Evolutionary conservation across 352 stramenopile species (phyloP).

Genomic region (Phytophthora foliorum): DNA sequence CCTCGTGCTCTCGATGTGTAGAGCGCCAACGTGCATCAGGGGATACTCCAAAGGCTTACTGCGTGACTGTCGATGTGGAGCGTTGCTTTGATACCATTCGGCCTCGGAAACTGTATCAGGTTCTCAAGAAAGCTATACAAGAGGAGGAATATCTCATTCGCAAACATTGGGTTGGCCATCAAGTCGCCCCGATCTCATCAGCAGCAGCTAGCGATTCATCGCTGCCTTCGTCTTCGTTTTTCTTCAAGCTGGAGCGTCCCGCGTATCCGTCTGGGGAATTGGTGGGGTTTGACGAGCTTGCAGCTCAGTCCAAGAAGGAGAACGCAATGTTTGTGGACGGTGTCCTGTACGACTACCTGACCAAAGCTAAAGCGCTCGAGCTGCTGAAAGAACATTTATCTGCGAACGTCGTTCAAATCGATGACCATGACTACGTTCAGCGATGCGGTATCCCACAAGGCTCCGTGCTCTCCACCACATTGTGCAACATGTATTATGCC

Average conservation of each 20-base stretch:
- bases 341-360: constrained; percentile 83
- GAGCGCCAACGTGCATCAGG: constrained; percentile 17
- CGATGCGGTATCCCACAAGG: constrained; percentile 80
- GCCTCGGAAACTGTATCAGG: constrained; percentile 65
- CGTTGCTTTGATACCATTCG: constrained; percentile 87
- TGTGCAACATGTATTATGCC: constrained; percentile 88
- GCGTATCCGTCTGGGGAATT: constrained; percentile 67
- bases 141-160: constrained; percentile 85
- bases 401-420: constrained; percentile 62
- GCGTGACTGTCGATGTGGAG: constrained; percentile 80
- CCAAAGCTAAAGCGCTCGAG: constrained; percentile 51
- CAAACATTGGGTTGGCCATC: constrained; percentile 77
- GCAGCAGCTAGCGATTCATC: constrained; percentile 5
- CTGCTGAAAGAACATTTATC: constrained; percentile 78
- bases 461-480: constrained; percentile 82
- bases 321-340: constrained; percentile 76
- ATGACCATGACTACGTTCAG: constrained; percentile 64
- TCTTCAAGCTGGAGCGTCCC: constrained; percentile 72
- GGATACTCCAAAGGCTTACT: constrained; percentile 48
- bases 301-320: constrained; percentile 46
- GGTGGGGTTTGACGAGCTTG: constrained; percentile 59
- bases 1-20: constrained; percentile 43
- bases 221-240: constrained; percentile 28
- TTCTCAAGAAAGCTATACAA: constrained; percentile 68
- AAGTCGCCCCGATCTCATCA: constrained; percentile 36